Evolutionary conservation across 1,139 yeast species (phyloP).

Genomic region (Kurtzmaniella quercitrusa): DNA sequence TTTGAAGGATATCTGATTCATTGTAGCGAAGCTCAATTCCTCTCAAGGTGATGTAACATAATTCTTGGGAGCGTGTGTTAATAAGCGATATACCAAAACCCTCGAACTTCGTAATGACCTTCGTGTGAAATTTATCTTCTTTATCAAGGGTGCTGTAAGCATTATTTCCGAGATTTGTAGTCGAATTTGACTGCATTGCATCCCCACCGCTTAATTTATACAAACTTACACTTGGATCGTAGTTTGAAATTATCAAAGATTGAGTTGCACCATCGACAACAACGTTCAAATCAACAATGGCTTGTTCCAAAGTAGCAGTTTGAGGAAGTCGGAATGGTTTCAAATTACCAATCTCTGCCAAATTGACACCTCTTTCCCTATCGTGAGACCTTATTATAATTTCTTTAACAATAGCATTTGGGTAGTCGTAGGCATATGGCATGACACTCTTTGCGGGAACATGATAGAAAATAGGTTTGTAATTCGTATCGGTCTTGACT

Average conservation of each 20-base stretch:
- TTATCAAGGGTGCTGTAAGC: slow-evolving; percentile 63
- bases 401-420: slow-evolving; percentile 84
- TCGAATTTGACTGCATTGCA: slow-evolving; percentile 19
- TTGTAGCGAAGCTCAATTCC: slow-evolving; percentile 81
- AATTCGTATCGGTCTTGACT: slow-evolving; percentile 43
- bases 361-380: slow-evolving; percentile 71
- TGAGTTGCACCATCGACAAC: slow-evolving; percentile 97
- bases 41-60: slow-evolving; percentile 74
- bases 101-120: slow-evolving; percentile 64
- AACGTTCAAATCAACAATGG: slow-evolving; percentile 80
- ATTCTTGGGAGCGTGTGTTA: slow-evolving; percentile 66
- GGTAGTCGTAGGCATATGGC: slow-evolving; percentile 99
- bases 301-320: slow-evolving; percentile 28
- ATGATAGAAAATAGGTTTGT: slow-evolving; percentile 70
- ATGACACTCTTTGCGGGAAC: slow-evolving; percentile 89
- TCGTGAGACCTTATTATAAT: slow-evolving; percentile 69
- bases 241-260: slow-evolving; percentile 76
- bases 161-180: slow-evolving; percentile 29
- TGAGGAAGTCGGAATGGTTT: slow-evolving; percentile 79
- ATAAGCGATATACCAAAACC: slow-evolving; percentile 89
- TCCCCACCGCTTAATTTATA: slow-evolving; percentile 50
- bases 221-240: slow-evolving; percentile 72
- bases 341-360: slow-evolving; percentile 89
- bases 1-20: slow-evolving; percentile 82
- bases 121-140: slow-evolving; percentile 65